A percentile compares a stretch with the other conserved stretches of the same genome.
phyloP scores from a whole-genome alignment of 2,329 filamentous ascomycete species.

The Trichoderma asperellum region DNA sequence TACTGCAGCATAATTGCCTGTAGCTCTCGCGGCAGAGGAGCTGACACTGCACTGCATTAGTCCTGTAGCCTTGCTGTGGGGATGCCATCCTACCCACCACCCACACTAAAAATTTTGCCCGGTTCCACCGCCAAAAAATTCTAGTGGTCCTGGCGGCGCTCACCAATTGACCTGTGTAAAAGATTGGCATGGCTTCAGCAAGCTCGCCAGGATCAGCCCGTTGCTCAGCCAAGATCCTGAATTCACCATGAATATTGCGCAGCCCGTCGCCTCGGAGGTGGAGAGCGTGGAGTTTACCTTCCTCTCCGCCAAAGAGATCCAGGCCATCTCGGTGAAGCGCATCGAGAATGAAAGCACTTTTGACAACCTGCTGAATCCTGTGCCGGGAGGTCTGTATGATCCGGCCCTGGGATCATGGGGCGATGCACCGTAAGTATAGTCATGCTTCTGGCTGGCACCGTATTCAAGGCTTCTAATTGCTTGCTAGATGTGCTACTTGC shows the following conservation, averaged over 20 bases:
- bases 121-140: slow-evolving; percentile 51
- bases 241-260: slow-evolving; percentile 68
- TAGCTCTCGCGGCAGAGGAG: not conserved
- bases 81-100: slow-evolving; percentile 16
- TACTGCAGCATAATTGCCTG: not conserved
- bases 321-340: slow-evolving; percentile 85
- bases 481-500: slow-evolving; percentile 82
- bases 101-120: slow-evolving; percentile 46
- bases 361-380: slow-evolving; percentile 85
- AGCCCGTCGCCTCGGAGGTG: slow-evolving; percentile 82
- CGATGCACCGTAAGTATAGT: slow-evolving; percentile 69
- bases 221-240: slow-evolving; percentile 16
- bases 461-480: slow-evolving; percentile 14
- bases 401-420: slow-evolving; percentile 87
- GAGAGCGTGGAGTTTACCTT: slow-evolving; percentile 88
- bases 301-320: slow-evolving; percentile 80
- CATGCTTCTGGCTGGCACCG: slow-evolving; percentile 5
- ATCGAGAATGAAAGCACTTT: slow-evolving; percentile 96
- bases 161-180: slow-evolving; percentile 18
- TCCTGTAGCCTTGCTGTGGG: slow-evolving; percentile 3
- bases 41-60: slow-evolving; percentile 10
- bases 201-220: slow-evolving; percentile 21
- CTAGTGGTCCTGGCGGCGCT: slow-evolving; percentile 27
- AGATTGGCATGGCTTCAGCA: slow-evolving; percentile 27
- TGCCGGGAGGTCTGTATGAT: slow-evolving; percentile 91